Conservation (phyloP, 1,139 yeast genomes). For the Magnusiomyces paraingens region DNA sequence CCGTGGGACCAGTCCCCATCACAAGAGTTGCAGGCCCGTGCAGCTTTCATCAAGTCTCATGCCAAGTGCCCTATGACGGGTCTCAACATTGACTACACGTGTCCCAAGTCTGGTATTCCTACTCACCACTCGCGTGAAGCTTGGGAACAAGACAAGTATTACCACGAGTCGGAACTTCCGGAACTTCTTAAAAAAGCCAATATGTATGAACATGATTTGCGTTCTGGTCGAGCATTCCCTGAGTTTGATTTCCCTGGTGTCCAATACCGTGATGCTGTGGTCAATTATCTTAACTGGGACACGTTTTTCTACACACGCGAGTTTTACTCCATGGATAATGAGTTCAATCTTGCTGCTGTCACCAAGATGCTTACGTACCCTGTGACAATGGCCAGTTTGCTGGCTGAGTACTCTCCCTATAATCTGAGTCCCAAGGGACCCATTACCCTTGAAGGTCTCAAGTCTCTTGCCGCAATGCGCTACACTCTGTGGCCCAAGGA, state of each 20-base stretch:
- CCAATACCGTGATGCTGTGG: constrained; percentile 69
- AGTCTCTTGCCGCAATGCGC: constrained; percentile 83
- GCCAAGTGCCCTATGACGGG: constrained; percentile 91
- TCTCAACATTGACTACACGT: constrained; percentile 71
- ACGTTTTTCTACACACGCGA: constrained; percentile 87
- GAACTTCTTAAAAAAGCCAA: constrained; percentile 74
- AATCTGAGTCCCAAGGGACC: constrained; percentile 78
- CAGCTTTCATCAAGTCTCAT: constrained; percentile 79
- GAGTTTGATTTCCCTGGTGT: constrained; percentile 88
- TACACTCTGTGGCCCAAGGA: constrained; percentile 81
- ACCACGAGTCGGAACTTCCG: constrained; percentile 63
- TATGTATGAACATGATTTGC: constrained; percentile 86
- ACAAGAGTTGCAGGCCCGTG: constrained; percentile 81
- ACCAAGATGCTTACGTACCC: constrained; percentile 94
- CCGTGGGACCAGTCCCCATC: constrained; percentile 92
- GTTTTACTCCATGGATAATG: constrained; percentile 94
- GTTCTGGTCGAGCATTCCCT: constrained; percentile 90
- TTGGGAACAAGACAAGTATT: constrained; percentile 73
- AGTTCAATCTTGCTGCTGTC: constrained; percentile 90
- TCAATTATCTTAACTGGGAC: constrained; percentile 87
- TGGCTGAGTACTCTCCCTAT: constrained; percentile 85
- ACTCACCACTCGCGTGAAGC: constrained; percentile 89
- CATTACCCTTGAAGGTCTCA: constrained; percentile 82
- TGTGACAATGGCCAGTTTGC: constrained; percentile 72
- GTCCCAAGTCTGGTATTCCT: constrained; percentile 93